phyloP scores from a whole-genome alignment of 1,284 basidiomycete species.

The Xerocomus amazonicus region DNA sequence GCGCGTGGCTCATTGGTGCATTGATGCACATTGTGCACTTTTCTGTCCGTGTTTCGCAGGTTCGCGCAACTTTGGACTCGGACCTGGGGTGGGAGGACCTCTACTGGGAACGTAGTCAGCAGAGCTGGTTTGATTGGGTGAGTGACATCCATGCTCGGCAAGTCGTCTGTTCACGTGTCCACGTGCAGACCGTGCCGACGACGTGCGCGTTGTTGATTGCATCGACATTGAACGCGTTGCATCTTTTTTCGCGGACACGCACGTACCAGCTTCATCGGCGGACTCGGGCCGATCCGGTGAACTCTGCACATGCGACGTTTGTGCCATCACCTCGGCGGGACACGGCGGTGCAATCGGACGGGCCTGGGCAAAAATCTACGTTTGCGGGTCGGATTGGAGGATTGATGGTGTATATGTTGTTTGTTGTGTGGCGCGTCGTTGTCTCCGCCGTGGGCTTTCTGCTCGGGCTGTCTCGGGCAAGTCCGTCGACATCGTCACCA shows the following conservation, averaged over 20 bases:
- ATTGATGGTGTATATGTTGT: constrained; percentile 23
- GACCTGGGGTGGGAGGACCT: constrained; percentile 76
- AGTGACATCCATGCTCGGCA: constrained; percentile 24
- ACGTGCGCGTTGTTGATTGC: constrained; percentile 49
- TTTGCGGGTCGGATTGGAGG: constrained; percentile 26
- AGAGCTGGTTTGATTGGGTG: constrained; percentile 81
- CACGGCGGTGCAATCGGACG: constrained; percentile 35
- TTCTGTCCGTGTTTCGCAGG: constrained; percentile 56
- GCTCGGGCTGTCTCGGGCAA: constrained; percentile 53
- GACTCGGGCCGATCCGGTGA: constrained; percentile 51
- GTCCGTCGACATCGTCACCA: constrained; percentile 40
- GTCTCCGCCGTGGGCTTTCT: constrained; percentile 62
- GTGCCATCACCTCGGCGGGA: constrained; percentile 48
- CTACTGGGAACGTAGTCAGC: constrained; percentile 54
- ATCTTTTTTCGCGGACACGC: constrained; percentile 62
- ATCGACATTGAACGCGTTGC: constrained; percentile 55
- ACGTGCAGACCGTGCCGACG: constrained; percentile 54
- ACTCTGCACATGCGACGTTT: constrained; percentile 64
- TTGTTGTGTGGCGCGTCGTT: constrained; percentile 45
- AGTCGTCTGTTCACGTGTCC: constrained; percentile 14
- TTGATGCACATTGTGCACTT: constrained; percentile 64
- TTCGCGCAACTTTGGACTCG: constrained; percentile 54
- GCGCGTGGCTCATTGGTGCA: constrained; percentile 63
- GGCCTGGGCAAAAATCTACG: constrained; percentile 35
- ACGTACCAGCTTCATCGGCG: constrained; percentile 63